Percentiles rank a stretch among this genome's conserved stretches.
These are phyloP conservation scores for Arthrocladium fulminans DNA, from an alignment of 2,329 filamentous ascomycete genomes.

Conservation along the genomic window DNA sequence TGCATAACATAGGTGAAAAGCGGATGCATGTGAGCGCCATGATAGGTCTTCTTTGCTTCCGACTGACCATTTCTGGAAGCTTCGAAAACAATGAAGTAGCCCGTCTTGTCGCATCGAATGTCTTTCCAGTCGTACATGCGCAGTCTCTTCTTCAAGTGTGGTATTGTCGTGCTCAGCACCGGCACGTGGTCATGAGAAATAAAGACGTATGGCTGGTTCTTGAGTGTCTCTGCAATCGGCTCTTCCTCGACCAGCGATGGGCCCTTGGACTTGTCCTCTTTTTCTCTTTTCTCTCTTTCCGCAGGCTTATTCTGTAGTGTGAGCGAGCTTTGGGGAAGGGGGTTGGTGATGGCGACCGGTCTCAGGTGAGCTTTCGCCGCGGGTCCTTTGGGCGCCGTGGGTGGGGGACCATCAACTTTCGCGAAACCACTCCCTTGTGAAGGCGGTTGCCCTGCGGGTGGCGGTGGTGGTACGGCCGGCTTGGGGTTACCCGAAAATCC, in stretches of 20 bases:
- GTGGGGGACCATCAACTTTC: constrained; percentile 57
- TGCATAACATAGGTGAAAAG: constrained; percentile 90
- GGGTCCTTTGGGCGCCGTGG: constrained; percentile 79
- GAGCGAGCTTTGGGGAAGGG: constrained; percentile 13
- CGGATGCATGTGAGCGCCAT: constrained; percentile 66
- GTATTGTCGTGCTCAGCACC: constrained; percentile 72
- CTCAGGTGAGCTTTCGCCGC: constrained; percentile 46
- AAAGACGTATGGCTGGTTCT: constrained; percentile 79
- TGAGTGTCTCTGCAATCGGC: constrained; percentile 59
- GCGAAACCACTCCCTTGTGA: constrained; percentile 32
- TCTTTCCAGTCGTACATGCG: constrained; percentile 74
- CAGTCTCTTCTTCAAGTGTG: constrained; percentile 81
- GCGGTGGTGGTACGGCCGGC: constrained; percentile 15
- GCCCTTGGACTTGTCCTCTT: constrained; percentile 35
- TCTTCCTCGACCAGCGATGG: constrained; percentile 55
- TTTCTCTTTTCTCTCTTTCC: constrained; percentile 1
- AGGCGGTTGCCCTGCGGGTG: constrained; percentile 19
- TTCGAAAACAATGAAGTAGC: constrained; percentile 88
- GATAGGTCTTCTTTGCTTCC: constrained; percentile 73
- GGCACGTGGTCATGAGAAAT: constrained; percentile 81
- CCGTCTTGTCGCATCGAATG: constrained; percentile 72
- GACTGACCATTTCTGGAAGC: constrained; percentile 66
- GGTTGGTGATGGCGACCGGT: constrained; percentile 11
- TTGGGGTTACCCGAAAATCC: constrained; percentile 27
- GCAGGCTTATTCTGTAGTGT: constrained; percentile 13